Conservation (phyloP, 2,329 filamentous ascomycete genomes). For the Exophiala calicioides region DNA sequence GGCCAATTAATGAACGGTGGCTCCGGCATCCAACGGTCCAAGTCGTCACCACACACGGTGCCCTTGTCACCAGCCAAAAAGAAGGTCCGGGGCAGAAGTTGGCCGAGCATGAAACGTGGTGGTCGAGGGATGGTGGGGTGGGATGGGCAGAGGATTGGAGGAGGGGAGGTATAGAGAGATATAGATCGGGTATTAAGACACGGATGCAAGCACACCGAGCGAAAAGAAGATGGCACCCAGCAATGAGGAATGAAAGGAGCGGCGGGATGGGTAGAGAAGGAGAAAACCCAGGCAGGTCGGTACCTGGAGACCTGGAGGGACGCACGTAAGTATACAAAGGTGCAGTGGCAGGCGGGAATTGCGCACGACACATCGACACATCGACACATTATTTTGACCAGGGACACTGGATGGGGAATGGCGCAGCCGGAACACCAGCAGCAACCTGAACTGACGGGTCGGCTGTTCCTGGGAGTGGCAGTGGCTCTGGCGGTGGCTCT, state of each 20-base stretch:
- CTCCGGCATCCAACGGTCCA: slow-evolving; percentile 11
- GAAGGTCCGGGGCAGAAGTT: slow-evolving; percentile 7
- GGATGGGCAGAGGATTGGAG: slow-evolving; percentile 13
- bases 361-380: slow-evolving; percentile 22
- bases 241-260: slow-evolving; percentile 26
- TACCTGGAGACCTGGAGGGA: slow-evolving; percentile 13
- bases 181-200: slow-evolving; percentile 17
- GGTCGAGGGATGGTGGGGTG: slow-evolving; percentile 22
- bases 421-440: slow-evolving; percentile 20
- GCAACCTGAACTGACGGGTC: slow-evolving; percentile 20
- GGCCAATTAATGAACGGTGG: slow-evolving; percentile 8
- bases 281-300: slow-evolving; percentile 24
- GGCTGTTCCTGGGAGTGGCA: slow-evolving; percentile 22
- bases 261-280: slow-evolving; percentile 20
- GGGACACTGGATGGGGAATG: slow-evolving; percentile 22
- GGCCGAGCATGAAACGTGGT: slow-evolving; percentile 11
- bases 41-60: slow-evolving; percentile 1
- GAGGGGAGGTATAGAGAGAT: slow-evolving; percentile 3
- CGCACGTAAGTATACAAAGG: slow-evolving; percentile 26
- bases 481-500: too few species aligned
- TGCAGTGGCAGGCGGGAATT: slow-evolving; percentile 26
- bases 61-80: slow-evolving; percentile 5
- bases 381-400: too few species aligned
- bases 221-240: slow-evolving; percentile 22
- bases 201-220: slow-evolving; percentile 17